Conservation (phyloP, 768 basidiomycete genomes). For the Rhizopogon roseolus region DNA sequence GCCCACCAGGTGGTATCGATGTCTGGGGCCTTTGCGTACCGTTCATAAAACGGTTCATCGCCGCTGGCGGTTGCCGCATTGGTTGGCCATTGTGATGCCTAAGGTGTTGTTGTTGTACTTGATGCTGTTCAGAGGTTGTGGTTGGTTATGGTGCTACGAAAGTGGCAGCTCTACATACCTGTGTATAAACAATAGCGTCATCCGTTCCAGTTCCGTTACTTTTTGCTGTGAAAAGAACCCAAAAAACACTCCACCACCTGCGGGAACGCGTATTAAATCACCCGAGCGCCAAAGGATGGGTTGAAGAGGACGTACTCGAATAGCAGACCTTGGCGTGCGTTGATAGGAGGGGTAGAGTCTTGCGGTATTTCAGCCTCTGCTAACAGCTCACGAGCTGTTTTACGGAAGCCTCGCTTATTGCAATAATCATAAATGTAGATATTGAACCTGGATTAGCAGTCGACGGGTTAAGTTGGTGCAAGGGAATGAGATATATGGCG, state of each 20-base stretch:
- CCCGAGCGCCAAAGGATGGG: neutral
- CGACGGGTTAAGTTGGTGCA: constrained; percentile 5
- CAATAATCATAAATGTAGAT: constrained; percentile 89
- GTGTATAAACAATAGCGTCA: constrained; percentile 67
- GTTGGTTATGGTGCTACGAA: constrained; percentile 4
- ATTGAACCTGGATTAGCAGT: constrained; percentile 59
- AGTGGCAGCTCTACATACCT: constrained; percentile 39
- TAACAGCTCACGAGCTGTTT: constrained; percentile 66
- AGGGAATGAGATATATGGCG: constrained; percentile 4
- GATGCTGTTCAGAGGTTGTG: constrained; percentile 25
- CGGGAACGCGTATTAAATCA: constrained; percentile 2
- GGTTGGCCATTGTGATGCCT: constrained; percentile 25
- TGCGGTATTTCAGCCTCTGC: constrained; percentile 60
- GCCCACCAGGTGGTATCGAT: constrained; percentile 9
- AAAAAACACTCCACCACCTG: constrained; percentile 90
- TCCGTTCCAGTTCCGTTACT: constrained; percentile 62
- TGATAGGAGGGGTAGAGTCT: constrained; percentile 70
- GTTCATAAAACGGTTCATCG: constrained; percentile 25
- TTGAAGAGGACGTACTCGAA: constrained; percentile 56
- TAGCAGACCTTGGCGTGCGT: constrained; percentile 76
- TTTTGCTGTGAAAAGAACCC: constrained; percentile 81
- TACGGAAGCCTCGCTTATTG: constrained; percentile 69
- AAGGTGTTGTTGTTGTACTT: constrained; percentile 27
- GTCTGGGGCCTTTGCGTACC: constrained; percentile 24
- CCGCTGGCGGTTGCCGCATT: constrained; percentile 24